A percentile compares a stretch with the other conserved stretches of the same genome.
Evolutionary conservation across 2,329 filamentous ascomycete genomes (phyloP).

Genomic region (Calonectria henricotiae): DNA sequence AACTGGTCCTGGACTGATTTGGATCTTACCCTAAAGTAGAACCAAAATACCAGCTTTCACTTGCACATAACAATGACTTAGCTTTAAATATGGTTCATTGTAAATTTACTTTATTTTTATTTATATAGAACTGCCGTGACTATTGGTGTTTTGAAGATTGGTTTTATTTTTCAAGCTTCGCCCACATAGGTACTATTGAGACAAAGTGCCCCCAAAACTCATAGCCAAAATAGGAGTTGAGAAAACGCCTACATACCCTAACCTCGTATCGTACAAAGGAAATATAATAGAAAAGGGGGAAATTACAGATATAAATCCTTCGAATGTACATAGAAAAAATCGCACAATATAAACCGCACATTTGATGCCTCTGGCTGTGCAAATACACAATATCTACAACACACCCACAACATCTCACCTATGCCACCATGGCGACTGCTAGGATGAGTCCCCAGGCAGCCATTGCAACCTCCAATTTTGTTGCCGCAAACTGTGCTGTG

Average conservation of each 20-base stretch:
- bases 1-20: too few relatives aligned
- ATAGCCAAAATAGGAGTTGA: background rate
- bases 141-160: too few relatives aligned
- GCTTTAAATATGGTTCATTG: background rate
- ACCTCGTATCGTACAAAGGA: constrained; percentile 10
- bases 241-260: background rate
- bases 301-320: constrained; percentile 7
- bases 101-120: too few relatives aligned
- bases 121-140: too few relatives aligned
- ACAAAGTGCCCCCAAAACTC: too few relatives aligned
- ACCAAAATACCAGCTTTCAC: too few relatives aligned
- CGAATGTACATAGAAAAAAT: constrained; percentile 25
- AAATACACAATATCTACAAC: constrained; percentile 37
- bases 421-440: background rate
- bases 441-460: background rate
- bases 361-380: constrained; percentile 26
- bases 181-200: background rate
- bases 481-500: background rate
- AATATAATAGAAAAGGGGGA: background rate
- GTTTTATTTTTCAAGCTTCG: too few relatives aligned
- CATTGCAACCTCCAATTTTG: background rate
- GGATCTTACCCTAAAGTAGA: background rate
- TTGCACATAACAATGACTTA: too few relatives aligned
- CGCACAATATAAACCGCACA: constrained; percentile 37
- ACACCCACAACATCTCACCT: background rate